phyloP scores from a whole-genome alignment of 73 alveolate species.

The Tetrahymena elliotti region DNA sequence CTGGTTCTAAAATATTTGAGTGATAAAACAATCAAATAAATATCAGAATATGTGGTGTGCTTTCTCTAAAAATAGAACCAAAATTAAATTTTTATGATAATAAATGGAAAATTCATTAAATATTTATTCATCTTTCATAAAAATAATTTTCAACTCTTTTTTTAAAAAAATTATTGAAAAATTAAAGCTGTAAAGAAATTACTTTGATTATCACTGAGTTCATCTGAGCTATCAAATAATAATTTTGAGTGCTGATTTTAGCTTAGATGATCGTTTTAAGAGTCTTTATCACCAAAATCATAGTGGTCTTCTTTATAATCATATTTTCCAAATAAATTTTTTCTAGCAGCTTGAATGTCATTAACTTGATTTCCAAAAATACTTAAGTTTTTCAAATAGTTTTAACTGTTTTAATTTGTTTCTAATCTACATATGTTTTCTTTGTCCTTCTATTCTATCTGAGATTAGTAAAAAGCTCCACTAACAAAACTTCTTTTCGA shows the following conservation, averaged over 20 bases:
- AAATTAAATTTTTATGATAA: no score
- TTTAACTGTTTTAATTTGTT: background rate
- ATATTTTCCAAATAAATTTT: background rate
- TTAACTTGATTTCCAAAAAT: background rate
- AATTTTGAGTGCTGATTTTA: background rate
- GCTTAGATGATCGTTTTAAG: background rate
- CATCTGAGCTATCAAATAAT: background rate
- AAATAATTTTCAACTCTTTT: no score
- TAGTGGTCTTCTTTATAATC: background rate
- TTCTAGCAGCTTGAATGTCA: background rate
- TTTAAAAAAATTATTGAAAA: no score
- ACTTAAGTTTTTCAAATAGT: background rate
- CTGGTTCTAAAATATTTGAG: no score
- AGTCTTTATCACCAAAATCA: background rate
- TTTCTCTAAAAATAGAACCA: no score
- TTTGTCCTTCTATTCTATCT: background rate
- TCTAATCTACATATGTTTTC: background rate
- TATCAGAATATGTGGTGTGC: no score
- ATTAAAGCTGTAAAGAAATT: background rate
- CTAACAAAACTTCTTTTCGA: background rate
- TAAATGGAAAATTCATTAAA: no score
- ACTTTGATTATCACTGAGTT: background rate
- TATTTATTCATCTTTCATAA: no score
- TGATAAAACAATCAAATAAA: no score
- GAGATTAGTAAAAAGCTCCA: background rate